Percentiles rank a stretch among this genome's conserved stretches.
These are phyloP conservation scores for Stipa capillata DNA, from an alignment of 176 grass and related monocot genomes.

Conservation along the genomic window DNA sequence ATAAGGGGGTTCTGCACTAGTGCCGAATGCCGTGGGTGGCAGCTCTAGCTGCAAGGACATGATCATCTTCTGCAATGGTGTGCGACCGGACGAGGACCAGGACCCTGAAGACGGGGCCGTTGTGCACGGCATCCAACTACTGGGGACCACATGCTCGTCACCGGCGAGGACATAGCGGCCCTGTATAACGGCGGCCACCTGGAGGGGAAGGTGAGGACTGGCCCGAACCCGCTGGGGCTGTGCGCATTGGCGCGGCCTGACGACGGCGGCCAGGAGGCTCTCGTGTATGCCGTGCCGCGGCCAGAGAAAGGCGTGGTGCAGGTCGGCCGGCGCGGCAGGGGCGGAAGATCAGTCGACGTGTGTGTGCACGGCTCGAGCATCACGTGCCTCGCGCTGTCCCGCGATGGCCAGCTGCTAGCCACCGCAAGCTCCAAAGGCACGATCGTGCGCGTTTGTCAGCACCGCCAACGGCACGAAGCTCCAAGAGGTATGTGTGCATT, in stretches of 20 bases:
- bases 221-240: constrained; percentile 45
- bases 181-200: not conserved
- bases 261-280: not conserved
- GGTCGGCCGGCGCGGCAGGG: not conserved
- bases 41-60: no score
- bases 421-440: constrained; percentile 63
- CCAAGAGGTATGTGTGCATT: constrained; percentile 38
- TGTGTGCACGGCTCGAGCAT: constrained; percentile 31
- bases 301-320: constrained; percentile 39
- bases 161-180: not conserved
- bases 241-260: constrained; percentile 44
- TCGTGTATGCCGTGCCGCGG: constrained; percentile 42
- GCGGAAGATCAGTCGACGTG: constrained; percentile 26
- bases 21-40: no score
- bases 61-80: no score
- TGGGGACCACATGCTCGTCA: not conserved
- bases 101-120: no score
- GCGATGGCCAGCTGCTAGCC: constrained; percentile 52
- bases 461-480: constrained; percentile 41
- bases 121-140: no score
- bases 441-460: constrained; percentile 47
- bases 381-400: constrained; percentile 42
- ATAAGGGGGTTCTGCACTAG: no score
- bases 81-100: no score
- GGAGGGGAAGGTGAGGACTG: constrained; percentile 13